Conservation (phyloP, 768 basidiomycete species). For the Lepiota venenata region DNA sequence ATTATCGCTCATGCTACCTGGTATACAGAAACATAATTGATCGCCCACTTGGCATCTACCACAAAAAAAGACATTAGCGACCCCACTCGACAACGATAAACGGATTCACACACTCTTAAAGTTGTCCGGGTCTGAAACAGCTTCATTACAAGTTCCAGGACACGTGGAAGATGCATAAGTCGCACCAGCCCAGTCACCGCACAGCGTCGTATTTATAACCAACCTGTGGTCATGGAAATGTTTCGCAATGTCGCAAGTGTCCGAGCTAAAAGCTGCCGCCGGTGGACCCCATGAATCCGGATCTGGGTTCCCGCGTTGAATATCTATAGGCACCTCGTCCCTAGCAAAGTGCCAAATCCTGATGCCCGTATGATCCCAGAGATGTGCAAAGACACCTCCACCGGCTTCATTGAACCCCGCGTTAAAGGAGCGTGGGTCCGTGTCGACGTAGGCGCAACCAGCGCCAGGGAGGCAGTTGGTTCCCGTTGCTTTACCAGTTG, state of each 20-base stretch:
- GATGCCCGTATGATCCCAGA: conserved; percentile 53
- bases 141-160: conserved; percentile 42
- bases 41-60: conserved; percentile 51
- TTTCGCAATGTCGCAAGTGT: conserved; percentile 41
- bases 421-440: conserved; percentile 35
- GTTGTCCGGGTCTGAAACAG: conserved; percentile 54
- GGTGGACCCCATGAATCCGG: conserved; percentile 52
- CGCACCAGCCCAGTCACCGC: conserved; percentile 42
- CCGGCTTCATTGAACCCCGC: conserved; percentile 39
- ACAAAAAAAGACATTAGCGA: background rate
- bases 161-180: conserved; percentile 34
- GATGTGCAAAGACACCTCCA: conserved; percentile 55
- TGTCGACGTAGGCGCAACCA: conserved; percentile 50
- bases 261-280: conserved; percentile 46
- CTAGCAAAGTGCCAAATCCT: conserved; percentile 56
- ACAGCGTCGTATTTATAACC: conserved; percentile 45
- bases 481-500: conserved; percentile 25
- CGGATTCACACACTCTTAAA: conserved; percentile 33
- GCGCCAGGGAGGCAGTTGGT: conserved; percentile 36
- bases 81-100: conserved; percentile 1
- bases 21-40: conserved; percentile 54
- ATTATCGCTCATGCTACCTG: conserved; percentile 17
- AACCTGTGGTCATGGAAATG: conserved; percentile 54
- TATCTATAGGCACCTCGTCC: conserved; percentile 47
- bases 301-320: conserved; percentile 39